Percentiles rank a stretch among this genome's conserved stretches.
Conservation (phyloP, 1,139 yeast species). For the Yamadazyma sp. region DNA sequence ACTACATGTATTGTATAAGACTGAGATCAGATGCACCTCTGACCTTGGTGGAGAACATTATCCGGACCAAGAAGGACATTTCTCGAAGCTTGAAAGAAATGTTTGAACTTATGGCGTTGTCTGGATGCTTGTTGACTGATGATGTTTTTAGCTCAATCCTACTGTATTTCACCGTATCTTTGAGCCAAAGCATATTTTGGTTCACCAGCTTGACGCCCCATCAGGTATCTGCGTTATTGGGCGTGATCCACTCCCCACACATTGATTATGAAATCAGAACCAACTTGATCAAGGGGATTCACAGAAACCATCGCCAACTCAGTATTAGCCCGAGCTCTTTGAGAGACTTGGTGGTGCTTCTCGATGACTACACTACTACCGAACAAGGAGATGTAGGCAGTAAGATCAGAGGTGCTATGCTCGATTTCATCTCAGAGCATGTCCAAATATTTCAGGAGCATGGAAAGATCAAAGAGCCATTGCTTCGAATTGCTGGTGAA, state of each 20-base stretch:
- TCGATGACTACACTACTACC: constrained; percentile 67
- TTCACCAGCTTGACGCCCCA: constrained; percentile 8
- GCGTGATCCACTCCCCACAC: constrained; percentile 17
- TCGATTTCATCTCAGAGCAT: constrained; percentile 31
- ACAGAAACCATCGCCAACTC: constrained; percentile 4
- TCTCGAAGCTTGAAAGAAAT: constrained; percentile 16
- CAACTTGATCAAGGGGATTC: constrained; percentile 18
- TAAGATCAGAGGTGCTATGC: constrained; percentile 55
- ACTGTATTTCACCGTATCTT: constrained; percentile 29
- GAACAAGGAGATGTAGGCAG: constrained; percentile 82
- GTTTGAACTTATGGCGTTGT: constrained; percentile 24
- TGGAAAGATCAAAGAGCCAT: constrained; percentile 18
- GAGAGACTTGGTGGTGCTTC: constrained; percentile 18
- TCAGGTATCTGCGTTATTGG: constrained; percentile 16
- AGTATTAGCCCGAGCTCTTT: constrained; percentile 13
- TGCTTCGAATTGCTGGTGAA: constrained; percentile 53
- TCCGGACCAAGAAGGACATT: constrained; percentile 9
- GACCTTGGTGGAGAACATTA: constrained; percentile 4
- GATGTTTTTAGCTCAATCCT: constrained; percentile 21
- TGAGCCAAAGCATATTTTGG: constrained; percentile 27
- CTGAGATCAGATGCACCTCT: background rate
- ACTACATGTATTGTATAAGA: constrained; percentile 5
- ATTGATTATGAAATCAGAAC: constrained; percentile 29
- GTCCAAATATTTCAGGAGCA: constrained; percentile 13
- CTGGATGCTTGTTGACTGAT: constrained; percentile 14